Percentiles rank a stretch among this genome's conserved stretches.
These are phyloP conservation scores for Pulveroboletus sp. DNA, from an alignment of 768 basidiomycete genomes.

Conservation along the genomic window DNA sequence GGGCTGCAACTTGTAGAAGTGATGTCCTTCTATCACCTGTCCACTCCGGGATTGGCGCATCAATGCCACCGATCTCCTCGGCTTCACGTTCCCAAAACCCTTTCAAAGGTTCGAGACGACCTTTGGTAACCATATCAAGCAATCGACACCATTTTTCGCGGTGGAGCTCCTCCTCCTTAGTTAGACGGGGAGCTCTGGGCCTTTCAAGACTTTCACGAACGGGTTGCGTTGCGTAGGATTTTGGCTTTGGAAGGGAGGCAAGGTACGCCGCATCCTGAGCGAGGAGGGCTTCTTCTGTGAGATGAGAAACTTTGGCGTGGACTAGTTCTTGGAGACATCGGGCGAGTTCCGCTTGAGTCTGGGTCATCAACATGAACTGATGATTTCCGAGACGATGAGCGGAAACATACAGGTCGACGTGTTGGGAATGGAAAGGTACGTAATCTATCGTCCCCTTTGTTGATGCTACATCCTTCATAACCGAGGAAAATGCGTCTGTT, in stretches of 20 bases:
- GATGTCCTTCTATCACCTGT: constrained; percentile 45
- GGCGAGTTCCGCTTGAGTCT: constrained; percentile 88
- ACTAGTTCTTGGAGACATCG: constrained; percentile 87
- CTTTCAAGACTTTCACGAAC: constrained; percentile 38
- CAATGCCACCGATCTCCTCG: constrained; percentile 49
- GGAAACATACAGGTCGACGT: constrained; percentile 71
- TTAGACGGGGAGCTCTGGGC: constrained; percentile 53
- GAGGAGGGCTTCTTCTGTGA: constrained; percentile 79
- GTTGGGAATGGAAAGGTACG: constrained; percentile 96
- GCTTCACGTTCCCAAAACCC: constrained; percentile 77
- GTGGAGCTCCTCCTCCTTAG: constrained; percentile 72
- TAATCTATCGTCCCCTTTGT: constrained; percentile 76
- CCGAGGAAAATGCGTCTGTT: constrained; percentile 89
- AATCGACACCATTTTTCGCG: constrained; percentile 81
- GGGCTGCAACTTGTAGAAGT: constrained; percentile 72
- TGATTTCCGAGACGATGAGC: background rate
- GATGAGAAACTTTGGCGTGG: constrained; percentile 76
- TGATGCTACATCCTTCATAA: constrained; percentile 74
- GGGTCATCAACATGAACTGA: constrained; percentile 1
- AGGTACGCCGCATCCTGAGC: constrained; percentile 88
- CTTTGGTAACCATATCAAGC: constrained; percentile 88
- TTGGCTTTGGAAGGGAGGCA: constrained; percentile 83
- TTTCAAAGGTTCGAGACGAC: constrained; percentile 74
- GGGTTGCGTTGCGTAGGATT: constrained; percentile 40
- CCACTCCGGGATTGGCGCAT: constrained; percentile 69